Evolutionary conservation across 2,329 filamentous ascomycete species (phyloP), one percentile per base, ranked within the genome.

Genomic region (Ophiostoma ulmi): DNA sequence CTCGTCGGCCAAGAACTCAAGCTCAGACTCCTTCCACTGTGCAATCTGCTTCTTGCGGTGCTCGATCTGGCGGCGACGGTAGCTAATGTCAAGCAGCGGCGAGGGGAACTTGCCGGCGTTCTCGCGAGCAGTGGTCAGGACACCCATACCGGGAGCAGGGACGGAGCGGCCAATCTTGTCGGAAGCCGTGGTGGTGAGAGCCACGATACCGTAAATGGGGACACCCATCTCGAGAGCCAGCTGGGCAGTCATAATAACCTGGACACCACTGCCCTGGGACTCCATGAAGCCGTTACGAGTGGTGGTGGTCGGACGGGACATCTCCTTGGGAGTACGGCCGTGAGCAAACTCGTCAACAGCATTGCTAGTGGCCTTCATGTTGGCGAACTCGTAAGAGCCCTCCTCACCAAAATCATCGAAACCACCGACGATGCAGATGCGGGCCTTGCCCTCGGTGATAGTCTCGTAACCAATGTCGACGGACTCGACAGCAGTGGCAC

Each of bases 371-470:
- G 95, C 95, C 83, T 97, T 97, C 95, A 99, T 99, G 85, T 99
- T 99, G 85, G 95, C 95, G 80, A 99, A 99, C 81, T 99, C 95
- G 78, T 97, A 99, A 1, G 95, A 99, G 69, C 95, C 96, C 83
- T 99, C 95, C 83, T 99, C 95, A 78, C 96, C 93, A 84, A 99
- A 97, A 82, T 99, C 96, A 83, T 99, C 95, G 78, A 99, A 98
- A 75, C 95, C 95, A 87, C 95, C 95, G 72, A 99, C 96, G 75
- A 99, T 91, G 86, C 94, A 98, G 77, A 99, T 88, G 69, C 94
- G 92, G 72, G 96, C 95, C 86, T 99, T 99, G 82, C 95, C 95
- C 81, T 98, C 94, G 77, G 97, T 90, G 78, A 99, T 99, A 36
- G 94, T 98, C 83, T 99, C 95, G 78, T 97, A 97, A 77, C 95